A percentile compares a stretch with the other conserved stretches of the same genome.
Evolutionary conservation across 192 early-diverging fungal genomes (phyloP).

Genomic region (Backusella tuberculispora): DNA sequence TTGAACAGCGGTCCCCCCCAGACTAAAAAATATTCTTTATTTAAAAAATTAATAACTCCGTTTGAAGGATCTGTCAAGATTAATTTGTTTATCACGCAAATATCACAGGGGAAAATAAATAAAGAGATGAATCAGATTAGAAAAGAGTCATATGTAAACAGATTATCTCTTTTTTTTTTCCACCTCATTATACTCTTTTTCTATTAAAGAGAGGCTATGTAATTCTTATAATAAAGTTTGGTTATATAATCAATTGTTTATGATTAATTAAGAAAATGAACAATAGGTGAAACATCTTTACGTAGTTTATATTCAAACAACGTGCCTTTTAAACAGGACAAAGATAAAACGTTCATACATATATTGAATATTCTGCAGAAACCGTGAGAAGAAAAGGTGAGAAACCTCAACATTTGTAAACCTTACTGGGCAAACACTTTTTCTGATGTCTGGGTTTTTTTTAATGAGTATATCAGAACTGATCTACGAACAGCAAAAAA

Average conservation of each 20-base stretch:
- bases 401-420: background rate
- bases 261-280: background rate
- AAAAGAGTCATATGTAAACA: constrained; percentile 7
- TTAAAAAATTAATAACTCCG: background rate
- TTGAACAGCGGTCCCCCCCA: background rate
- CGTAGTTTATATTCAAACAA: background rate
- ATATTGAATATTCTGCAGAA: background rate
- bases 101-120: background rate
- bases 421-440: background rate
- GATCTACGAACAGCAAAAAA: constrained; percentile 2
- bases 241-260: no score
- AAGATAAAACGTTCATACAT: background rate
- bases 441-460: constrained; percentile 1
- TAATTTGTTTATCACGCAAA: background rate
- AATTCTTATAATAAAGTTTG: background rate
- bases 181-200: background rate
- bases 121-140: background rate
- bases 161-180: background rate
- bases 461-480: constrained; percentile 11
- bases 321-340: background rate
- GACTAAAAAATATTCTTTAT: background rate
- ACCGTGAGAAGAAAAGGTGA: background rate
- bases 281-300: background rate
- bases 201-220: background rate
- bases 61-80: constrained; percentile 5